A percentile compares a stretch with the other conserved stretches of the same genome.
These are phyloP conservation scores for Viola pubescens DNA, from an alignment of 441 rosid genomes.

Conservation along the genomic window DNA sequence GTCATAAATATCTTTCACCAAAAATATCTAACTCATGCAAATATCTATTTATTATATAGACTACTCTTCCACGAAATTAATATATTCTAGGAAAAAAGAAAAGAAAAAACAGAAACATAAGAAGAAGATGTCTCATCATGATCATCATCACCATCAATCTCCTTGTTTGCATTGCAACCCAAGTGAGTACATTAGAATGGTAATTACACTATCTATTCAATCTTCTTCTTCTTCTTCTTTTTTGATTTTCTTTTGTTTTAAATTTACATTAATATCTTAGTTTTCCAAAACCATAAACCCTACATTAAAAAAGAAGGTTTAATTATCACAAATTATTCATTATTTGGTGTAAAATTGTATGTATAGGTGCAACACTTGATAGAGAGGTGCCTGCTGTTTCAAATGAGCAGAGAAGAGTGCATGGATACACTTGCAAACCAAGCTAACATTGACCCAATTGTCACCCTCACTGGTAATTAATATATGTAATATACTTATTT, in stretches of 20 bases:
- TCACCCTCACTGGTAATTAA: slow-evolving; percentile 34
- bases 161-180: slow-evolving; percentile 49
- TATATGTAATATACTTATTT: too few species aligned
- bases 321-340: background rate
- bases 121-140: slow-evolving; percentile 10
- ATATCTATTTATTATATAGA: slow-evolving; percentile 5
- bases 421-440: slow-evolving; percentile 32
- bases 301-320: too few species aligned
- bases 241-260: background rate
- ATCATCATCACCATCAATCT: slow-evolving; percentile 14
- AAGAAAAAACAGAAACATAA: too few species aligned
- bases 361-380: slow-evolving; percentile 47
- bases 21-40: slow-evolving; percentile 23
- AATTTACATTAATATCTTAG: background rate
- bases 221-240: slow-evolving; percentile 5
- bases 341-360: background rate
- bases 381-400: slow-evolving; percentile 45
- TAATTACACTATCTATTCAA: slow-evolving; percentile 3
- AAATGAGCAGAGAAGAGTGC: slow-evolving; percentile 43
- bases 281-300: too few species aligned
- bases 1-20: background rate
- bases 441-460: slow-evolving; percentile 31
- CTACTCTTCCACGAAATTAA: background rate
- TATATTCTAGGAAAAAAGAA: too few species aligned
- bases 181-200: slow-evolving; percentile 39